These are phyloP conservation scores for Fraxinus pennsylvanica DNA, from an alignment of 257 asterid genomes.

Conservation along the genomic window DNA sequence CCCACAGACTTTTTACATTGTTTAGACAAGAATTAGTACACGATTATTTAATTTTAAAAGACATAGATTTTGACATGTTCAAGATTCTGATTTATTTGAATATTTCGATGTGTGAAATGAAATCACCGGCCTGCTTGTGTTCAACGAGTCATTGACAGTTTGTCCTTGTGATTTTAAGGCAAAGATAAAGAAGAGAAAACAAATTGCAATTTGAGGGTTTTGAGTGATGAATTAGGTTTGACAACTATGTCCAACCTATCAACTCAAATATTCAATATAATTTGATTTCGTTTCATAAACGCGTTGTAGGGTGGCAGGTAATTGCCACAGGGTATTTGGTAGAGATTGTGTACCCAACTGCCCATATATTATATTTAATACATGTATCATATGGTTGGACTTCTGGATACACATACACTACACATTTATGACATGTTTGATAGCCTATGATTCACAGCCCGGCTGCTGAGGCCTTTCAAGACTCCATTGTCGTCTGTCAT, in stretches of 20 bases:
- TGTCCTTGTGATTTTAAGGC: neutral
- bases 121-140: neutral
- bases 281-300: constrained; percentile 13
- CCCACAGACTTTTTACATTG: neutral
- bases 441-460: too few species aligned
- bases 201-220: neutral
- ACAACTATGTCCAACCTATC: neutral
- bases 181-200: neutral
- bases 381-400: neutral
- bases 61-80: neutral
- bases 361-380: neutral
- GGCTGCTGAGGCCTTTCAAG: too few species aligned
- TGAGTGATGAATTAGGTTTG: neutral
- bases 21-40: neutral
- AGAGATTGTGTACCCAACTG: neutral
- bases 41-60: neutral
- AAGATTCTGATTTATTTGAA: neutral
- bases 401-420: too few species aligned
- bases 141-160: too few species aligned
- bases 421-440: too few species aligned
- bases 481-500: too few species aligned
- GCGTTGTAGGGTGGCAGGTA: constrained; percentile 10
- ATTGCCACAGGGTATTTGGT: constrained; percentile 2
- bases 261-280: neutral
- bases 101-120: neutral